A percentile compares a stretch with the other conserved stretches of the same genome.
phyloP scores from a whole-genome alignment of 2,329 filamentous ascomycete genomes.

The Phaeophleospora eucalypticola region DNA sequence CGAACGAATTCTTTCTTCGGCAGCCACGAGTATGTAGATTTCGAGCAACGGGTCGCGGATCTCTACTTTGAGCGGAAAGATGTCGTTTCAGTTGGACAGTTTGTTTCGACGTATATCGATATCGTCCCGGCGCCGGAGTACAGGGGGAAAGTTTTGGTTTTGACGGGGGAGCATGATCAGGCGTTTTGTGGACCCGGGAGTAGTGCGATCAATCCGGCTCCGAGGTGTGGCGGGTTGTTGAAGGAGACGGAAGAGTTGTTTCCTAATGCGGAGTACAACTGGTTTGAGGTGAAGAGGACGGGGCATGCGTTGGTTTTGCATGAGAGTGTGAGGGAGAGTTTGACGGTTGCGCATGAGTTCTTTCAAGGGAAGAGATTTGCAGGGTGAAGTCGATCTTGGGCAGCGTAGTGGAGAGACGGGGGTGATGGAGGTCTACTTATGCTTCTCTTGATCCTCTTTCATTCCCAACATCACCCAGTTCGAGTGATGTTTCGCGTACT shows the following conservation, averaged over 20 bases:
- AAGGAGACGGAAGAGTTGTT: conserved; percentile 11
- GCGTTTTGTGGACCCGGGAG: conserved; percentile 17
- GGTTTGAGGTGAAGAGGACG: conserved; percentile 10
- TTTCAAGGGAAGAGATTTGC: conserved; percentile 6
- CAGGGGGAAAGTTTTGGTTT: conserved; percentile 12
- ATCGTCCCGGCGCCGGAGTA: conserved; percentile 6
- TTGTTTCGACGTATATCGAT: conserved; percentile 11
- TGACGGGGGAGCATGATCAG: conserved; percentile 18
- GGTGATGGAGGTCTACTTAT: conserved; percentile 28
- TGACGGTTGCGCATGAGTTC: conserved; percentile 10
- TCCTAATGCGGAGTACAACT: conserved; percentile 15
- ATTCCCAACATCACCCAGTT: conserved; percentile 36
- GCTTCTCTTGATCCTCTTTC: conserved; percentile 37
- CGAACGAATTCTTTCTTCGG: conserved; percentile 20
- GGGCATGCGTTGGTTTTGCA: conserved; percentile 14
- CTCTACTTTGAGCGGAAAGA: conserved; percentile 14
- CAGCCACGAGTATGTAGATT: conserved; percentile 10
- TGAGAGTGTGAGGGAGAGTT: conserved; percentile 3
- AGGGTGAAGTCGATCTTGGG: neutral
- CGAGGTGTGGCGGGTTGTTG: conserved; percentile 11
- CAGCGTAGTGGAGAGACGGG: neutral
- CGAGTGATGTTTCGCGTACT: conserved; percentile 36
- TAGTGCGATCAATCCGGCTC: conserved; percentile 8
- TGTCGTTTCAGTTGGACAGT: conserved; percentile 14
- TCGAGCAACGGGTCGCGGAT: conserved; percentile 9